Base-by-base conservation (phyloP, 352 stramenopile species). In the Phytopythium boreale region DNA sequence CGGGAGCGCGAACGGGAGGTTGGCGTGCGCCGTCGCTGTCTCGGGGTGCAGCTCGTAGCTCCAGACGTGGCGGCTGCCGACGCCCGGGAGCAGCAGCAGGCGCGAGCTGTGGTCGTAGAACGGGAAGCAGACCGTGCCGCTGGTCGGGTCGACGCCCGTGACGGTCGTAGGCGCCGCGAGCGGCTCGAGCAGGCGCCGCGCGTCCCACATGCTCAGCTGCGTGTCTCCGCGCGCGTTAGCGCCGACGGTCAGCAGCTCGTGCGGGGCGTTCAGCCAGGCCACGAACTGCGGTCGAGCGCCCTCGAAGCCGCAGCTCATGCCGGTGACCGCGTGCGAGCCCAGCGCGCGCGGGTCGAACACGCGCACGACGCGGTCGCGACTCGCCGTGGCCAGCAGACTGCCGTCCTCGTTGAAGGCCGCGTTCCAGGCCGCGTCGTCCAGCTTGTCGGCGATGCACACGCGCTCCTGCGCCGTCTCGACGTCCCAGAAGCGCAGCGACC, bases 391-490 rank as follows among this genome's bases (percentile, higher is more conserved):
- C 5, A 95, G 57, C 50, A 93, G 52, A 49, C 67, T 66, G 11
- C 83, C 87, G 31, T 95, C 82, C 2, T 64, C 64, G 56, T 76
- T 95, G 56, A 93, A 92, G 2, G 66, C 75, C 53, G 88, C 82
- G 61, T 90, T 92, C 82, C 81, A 93, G 9, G 84, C 72, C 36
- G 84, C 74, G 56, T 95, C 87, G 34, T 93, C 84, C 19, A 93
- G 69, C 58, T 92, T 91, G 20, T 60, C 70, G 0, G 70, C 49
- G 10, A 90, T 31, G 57, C 67, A 74, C 43, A 77, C 50, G 17
- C 72, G 77, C 67, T 90, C 74, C 22, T 73, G 67, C 17, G 76
- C 81, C 17, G 69, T 63, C 37, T 85, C 78, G 22, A 92, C 61
- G 63, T 95, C 86, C 86, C 86, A 95, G n/a, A 95, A 75, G 7